A percentile compares a stretch with the other conserved stretches of the same genome.
phyloP scores from a whole-genome alignment of 805 yeast genomes.

The Candida odintsovae region DNA sequence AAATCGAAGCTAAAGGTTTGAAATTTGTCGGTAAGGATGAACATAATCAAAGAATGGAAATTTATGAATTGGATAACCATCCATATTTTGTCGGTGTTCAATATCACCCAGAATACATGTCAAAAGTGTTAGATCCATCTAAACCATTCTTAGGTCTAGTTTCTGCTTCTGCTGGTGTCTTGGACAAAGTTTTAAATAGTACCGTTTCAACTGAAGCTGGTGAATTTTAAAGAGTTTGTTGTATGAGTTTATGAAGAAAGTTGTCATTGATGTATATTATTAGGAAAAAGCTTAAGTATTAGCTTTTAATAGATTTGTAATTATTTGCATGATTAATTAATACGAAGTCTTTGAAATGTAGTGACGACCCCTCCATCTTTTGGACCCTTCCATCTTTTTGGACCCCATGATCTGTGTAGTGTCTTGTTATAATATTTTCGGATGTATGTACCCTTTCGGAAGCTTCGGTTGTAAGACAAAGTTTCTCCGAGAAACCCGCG shows the following conservation, averaged over 20 bases:
- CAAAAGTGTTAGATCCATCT: constrained; percentile 95
- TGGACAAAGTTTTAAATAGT: constrained; percentile 55
- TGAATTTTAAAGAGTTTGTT: constrained; percentile 21
- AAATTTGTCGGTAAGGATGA: constrained; percentile 93
- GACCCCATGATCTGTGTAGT: no score
- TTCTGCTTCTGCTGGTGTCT: constrained; percentile 86
- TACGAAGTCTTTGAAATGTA: neutral
- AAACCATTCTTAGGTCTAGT: constrained; percentile 93
- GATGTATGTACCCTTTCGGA: no score
- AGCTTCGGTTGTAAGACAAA: no score
- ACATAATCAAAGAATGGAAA: constrained; percentile 86
- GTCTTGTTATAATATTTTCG: no score
- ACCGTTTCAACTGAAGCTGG: constrained; percentile 21
- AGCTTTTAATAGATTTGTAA: neutral
- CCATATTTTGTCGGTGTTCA: constrained; percentile 94
- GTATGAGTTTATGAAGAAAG: neutral
- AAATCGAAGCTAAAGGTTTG: constrained; percentile 74
- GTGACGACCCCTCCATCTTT: no score
- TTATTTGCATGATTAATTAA: neutral
- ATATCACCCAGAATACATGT: constrained; percentile 96
- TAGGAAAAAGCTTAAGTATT: neutral
- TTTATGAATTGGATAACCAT: constrained; percentile 78
- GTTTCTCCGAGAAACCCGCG: no score
- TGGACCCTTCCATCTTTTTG: no score
- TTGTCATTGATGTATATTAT: neutral